Evolutionary conservation across 1,284 basidiomycete genomes (phyloP).

Genomic region (Trametes versicolor): DNA sequence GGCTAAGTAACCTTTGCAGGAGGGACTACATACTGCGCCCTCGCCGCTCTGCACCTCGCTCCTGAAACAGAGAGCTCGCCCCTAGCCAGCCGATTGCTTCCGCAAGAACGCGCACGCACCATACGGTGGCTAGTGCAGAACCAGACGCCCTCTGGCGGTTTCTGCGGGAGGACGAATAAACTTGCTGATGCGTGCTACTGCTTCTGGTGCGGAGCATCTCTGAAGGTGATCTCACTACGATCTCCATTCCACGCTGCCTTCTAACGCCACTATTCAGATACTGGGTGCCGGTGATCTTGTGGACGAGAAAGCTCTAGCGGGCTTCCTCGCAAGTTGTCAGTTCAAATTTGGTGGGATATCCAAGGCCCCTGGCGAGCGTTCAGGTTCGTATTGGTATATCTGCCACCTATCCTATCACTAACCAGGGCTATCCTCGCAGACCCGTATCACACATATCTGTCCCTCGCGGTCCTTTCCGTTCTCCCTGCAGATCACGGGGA

Average conservation of each 20-base stretch:
- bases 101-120: conserved; percentile 59
- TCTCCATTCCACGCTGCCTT: not conserved
- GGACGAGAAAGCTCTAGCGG: conserved; percentile 61
- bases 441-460: conserved; percentile 92
- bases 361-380: conserved; percentile 80
- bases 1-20: conserved; percentile 54
- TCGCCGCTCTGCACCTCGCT: conserved; percentile 79
- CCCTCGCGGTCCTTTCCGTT: conserved; percentile 82
- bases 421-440: conserved; percentile 56
- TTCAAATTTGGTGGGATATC: conserved; percentile 88
- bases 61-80: conserved; percentile 40
- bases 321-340: conserved; percentile 80
- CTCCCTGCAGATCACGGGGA: conserved; percentile 55
- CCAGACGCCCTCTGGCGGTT: conserved; percentile 77
- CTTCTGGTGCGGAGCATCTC: conserved; percentile 90
- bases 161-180: conserved; percentile 88
- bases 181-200: conserved; percentile 92
- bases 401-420: not conserved
- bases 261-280: conserved; percentile 56
- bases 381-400: conserved; percentile 61
- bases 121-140: conserved; percentile 84
- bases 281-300: conserved; percentile 67
- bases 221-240: conserved; percentile 60
- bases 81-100: conserved; percentile 45
- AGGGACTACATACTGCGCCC: conserved; percentile 92